Percentiles rank a stretch among this genome's conserved stretches.
Evolutionary conservation across 257 asterid species (phyloP).

Genomic region (Solanum pinnatisectum): DNA sequence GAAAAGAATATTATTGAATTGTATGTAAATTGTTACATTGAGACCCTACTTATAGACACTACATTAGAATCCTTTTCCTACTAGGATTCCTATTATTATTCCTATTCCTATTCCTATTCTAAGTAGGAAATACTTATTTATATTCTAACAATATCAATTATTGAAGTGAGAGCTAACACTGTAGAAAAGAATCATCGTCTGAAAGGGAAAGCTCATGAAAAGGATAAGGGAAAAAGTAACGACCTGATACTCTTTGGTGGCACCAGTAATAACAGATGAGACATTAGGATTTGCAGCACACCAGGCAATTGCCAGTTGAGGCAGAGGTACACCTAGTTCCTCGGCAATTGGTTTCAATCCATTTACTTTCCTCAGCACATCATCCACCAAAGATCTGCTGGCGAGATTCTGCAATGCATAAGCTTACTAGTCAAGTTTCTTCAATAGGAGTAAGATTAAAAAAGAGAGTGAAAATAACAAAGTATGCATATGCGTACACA

Average conservation of each 20-base stretch:
- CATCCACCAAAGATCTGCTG: slow-evolving; percentile 80
- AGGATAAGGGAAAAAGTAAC: neutral
- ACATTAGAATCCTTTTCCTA: no score
- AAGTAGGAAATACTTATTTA: no score
- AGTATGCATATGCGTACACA: neutral
- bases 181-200: neutral
- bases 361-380: slow-evolving; percentile 67
- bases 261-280: slow-evolving; percentile 93
- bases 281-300: slow-evolving; percentile 97
- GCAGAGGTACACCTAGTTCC: slow-evolving; percentile 70
- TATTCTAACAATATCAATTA: no score
- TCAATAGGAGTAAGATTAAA: neutral
- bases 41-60: no score
- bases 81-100: no score
- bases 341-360: slow-evolving; percentile 83
- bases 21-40: no score
- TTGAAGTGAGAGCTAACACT: neutral
- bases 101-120: no score
- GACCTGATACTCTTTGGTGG: slow-evolving; percentile 93
- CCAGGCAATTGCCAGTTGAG: slow-evolving; percentile 98
- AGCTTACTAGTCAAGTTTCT: neutral
- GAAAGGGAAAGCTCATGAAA: neutral
- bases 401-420: slow-evolving; percentile 69
- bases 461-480: neutral
- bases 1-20: no score